Conservation (phyloP, 768 basidiomycete genomes). For the Holtermanniella nyarrowii region DNA sequence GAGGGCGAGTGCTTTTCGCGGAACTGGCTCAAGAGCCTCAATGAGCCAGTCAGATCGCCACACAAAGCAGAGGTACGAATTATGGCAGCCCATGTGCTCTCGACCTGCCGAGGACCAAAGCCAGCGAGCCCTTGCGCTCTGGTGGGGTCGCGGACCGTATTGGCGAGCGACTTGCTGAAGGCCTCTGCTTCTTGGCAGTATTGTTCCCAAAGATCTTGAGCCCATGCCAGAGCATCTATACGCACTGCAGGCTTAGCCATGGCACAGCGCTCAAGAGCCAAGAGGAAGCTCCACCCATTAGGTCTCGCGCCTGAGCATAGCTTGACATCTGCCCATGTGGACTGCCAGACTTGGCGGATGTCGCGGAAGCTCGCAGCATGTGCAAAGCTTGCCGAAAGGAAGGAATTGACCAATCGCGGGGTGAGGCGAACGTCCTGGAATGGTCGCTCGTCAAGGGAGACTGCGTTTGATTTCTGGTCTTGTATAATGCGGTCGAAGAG, state of each 20-base stretch:
- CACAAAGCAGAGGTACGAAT: conserved; percentile 55
- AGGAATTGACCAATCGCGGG: conserved; percentile 63
- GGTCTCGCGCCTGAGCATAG: conserved; percentile 2
- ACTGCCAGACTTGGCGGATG: conserved; percentile 48
- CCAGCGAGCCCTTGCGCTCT: conserved; percentile 10
- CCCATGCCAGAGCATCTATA: conserved; percentile 47
- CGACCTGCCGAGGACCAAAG: conserved; percentile 44
- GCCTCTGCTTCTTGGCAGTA: conserved; percentile 44
- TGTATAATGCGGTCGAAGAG: conserved; percentile 52
- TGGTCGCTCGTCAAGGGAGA: conserved; percentile 10
- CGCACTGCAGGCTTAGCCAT: conserved; percentile 29
- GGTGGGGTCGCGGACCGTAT: not conserved
- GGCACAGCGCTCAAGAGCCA: conserved; percentile 60
- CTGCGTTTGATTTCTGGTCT: not conserved
- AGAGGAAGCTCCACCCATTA: conserved; percentile 53
- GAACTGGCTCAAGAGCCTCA: conserved; percentile 52
- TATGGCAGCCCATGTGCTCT: conserved; percentile 59
- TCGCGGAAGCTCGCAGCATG: conserved; percentile 48
- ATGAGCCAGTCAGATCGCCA: conserved; percentile 47
- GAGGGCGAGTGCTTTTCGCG: conserved; percentile 56
- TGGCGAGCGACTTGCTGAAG: conserved; percentile 1
- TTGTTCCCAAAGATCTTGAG: conserved; percentile 55
- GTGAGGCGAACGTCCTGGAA: conserved; percentile 56
- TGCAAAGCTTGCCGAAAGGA: conserved; percentile 62
- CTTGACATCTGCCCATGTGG: conserved; percentile 9